A percentile compares a stretch with the other conserved stretches of the same genome.
Conservation (phyloP, 176 grass and related monocot genomes). For the Ampelocalamus luodianensis region DNA sequence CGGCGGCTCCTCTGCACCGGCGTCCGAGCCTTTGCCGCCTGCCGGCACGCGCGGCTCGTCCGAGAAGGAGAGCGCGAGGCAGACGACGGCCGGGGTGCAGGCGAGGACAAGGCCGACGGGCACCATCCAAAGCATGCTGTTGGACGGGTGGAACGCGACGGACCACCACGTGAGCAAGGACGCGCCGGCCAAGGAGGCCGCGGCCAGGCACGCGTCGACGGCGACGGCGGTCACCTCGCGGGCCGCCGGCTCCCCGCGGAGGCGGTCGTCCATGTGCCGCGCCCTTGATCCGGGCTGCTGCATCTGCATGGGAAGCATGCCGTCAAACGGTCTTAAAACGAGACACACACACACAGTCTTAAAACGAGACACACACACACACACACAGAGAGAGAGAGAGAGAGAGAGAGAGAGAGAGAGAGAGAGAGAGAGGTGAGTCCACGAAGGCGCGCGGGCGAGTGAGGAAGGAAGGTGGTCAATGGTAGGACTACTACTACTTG, state of each 20-base stretch:
- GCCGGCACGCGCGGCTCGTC: neutral
- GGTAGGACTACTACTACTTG: neutral
- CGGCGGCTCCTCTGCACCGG: neutral
- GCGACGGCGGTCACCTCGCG: neutral
- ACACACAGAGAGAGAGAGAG: neutral
- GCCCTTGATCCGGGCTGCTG: neutral
- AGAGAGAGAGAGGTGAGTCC: neutral
- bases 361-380: too few relatives aligned
- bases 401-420: neutral
- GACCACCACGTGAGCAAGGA: slow-evolving; percentile 69
- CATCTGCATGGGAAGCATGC: neutral
- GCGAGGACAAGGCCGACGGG: slow-evolving; percentile 71
- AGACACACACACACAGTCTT: too few relatives aligned
- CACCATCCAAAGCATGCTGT: slow-evolving; percentile 89
- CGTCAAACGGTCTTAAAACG: neutral
- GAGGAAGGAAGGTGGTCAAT: slow-evolving; percentile 2
- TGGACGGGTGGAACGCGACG: slow-evolving; percentile 61
- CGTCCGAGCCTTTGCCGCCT: neutral
- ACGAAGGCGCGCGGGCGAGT: neutral
- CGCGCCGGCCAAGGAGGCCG: slow-evolving; percentile 38
- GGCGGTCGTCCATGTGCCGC: neutral
- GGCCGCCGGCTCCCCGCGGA: neutral
- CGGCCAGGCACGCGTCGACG: slow-evolving; percentile 47
- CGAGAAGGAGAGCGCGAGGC: slow-evolving; percentile 57
- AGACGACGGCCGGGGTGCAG: slow-evolving; percentile 64